Evolutionary conservation across 2,329 filamentous ascomycete species (phyloP).

Genomic region (Cladosporium austrohemisphaericum): DNA sequence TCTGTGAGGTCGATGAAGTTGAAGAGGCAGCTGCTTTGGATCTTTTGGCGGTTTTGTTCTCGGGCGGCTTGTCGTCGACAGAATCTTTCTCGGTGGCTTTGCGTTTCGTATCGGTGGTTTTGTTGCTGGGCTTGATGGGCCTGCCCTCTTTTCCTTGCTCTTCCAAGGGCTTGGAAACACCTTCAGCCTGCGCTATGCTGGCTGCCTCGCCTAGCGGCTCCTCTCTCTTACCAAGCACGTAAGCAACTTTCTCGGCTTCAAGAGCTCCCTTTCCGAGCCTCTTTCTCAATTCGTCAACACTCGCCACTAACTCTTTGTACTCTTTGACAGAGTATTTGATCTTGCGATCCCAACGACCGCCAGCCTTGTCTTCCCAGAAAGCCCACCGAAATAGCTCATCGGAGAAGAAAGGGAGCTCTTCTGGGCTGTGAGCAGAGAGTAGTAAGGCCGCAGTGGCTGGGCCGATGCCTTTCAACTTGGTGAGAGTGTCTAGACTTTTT

Average conservation of each 20-base stretch:
- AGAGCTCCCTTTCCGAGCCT: slow-evolving; percentile 55
- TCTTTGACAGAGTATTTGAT: slow-evolving; percentile 70
- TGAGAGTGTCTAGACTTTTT: slow-evolving; percentile 48
- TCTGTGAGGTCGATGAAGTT: too few species aligned
- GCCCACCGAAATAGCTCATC: slow-evolving; percentile 77
- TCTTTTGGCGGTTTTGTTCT: too few species aligned
- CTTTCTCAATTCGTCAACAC: slow-evolving; percentile 33
- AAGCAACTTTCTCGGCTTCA: slow-evolving; percentile 68
- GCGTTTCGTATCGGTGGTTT: too few species aligned
- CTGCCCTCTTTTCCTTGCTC: too few species aligned
- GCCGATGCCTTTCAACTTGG: slow-evolving; percentile 67
- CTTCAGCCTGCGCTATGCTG: too few species aligned
- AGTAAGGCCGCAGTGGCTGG: slow-evolving; percentile 75
- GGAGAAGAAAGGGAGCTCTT: slow-evolving; percentile 67
- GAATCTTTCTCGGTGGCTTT: too few species aligned
- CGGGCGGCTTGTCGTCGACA: too few species aligned
- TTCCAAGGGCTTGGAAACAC: too few species aligned
- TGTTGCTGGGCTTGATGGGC: too few species aligned
- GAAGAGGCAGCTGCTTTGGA: too few species aligned
- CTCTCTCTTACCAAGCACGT: slow-evolving; percentile 56
- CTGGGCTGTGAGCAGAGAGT: slow-evolving; percentile 60
- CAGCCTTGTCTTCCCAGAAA: slow-evolving; percentile 46
- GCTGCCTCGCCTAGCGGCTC: too few species aligned
- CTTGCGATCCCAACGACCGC: slow-evolving; percentile 41
- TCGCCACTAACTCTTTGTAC: slow-evolving; percentile 55